Conservation (phyloP, 805 yeast genomes). For the Millerago galiae region DNA sequence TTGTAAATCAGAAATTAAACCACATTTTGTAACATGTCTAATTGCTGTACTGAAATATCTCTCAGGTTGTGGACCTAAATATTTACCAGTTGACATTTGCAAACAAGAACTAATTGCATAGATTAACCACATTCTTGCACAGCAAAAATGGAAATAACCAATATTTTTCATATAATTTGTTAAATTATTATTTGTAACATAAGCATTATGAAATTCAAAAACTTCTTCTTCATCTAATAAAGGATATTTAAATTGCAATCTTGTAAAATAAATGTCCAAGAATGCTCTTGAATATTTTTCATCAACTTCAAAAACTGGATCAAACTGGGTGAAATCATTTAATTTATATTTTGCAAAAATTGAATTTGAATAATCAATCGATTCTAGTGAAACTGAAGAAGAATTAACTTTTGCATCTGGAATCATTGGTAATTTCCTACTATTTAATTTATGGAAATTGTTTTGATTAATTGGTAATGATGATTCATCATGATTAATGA, state of each 20-base stretch:
- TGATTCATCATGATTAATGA: conserved; percentile 15
- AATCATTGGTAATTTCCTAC: conserved; percentile 6
- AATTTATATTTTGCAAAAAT: conserved; percentile 42
- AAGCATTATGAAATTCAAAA: conserved; percentile 42
- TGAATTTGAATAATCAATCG: conserved; percentile 34
- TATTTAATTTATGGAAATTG: conserved; percentile 6
- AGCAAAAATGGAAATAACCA: conserved; percentile 43
- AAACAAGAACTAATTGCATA: conserved; percentile 46
- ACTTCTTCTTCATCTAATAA: conserved; percentile 47
- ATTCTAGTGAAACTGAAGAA: conserved; percentile 22
- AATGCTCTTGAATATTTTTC: conserved; percentile 42
- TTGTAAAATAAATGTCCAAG: conserved; percentile 47
- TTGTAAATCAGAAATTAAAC: conserved; percentile 32
- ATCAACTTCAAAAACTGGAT: conserved; percentile 49
- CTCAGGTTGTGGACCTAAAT: conserved; percentile 47
- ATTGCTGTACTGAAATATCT: conserved; percentile 55
- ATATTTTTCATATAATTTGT: conserved; percentile 31
- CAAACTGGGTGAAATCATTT: conserved; percentile 37
- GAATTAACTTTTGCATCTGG: conserved; percentile 6
- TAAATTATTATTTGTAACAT: conserved; percentile 30
- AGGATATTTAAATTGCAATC: conserved; percentile 53
- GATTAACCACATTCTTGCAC: conserved; percentile 51
- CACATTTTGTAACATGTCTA: conserved; percentile 45
- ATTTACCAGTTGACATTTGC: conserved; percentile 50
- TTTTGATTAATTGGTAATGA: conserved; percentile 3